phyloP scores from a whole-genome alignment of 768 basidiomycete species.

The Mycena belliarum region DNA sequence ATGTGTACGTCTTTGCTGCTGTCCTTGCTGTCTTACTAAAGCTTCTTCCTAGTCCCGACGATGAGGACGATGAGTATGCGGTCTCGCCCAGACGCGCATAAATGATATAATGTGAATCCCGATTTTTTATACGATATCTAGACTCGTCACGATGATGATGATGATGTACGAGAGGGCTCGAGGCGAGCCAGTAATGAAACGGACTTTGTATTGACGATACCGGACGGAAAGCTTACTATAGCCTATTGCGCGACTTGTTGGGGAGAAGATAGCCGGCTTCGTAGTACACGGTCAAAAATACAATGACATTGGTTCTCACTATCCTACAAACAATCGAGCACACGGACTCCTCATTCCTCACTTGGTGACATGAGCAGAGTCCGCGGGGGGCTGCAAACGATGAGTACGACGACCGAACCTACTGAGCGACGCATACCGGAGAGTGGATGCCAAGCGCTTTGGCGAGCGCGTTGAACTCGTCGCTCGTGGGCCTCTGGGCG shows the following conservation, averaged over 20 bases:
- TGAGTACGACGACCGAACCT: neutral
- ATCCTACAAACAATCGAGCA: constrained; percentile 1
- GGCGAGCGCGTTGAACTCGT: constrained; percentile 54
- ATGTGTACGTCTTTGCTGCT: constrained; percentile 57
- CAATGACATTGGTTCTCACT: constrained; percentile 2
- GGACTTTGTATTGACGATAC: no score
- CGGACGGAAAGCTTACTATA: no score
- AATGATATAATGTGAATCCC: neutral
- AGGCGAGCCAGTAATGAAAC: no score
- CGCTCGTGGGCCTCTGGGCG: constrained; percentile 37
- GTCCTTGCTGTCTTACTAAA: no score
- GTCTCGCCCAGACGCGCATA: constrained; percentile 31
- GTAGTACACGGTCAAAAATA: neutral
- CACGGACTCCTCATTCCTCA: no score
- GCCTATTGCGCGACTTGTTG: no score
- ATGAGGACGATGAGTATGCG: constrained; percentile 67
- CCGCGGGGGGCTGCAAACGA: neutral
- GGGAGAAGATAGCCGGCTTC: no score
- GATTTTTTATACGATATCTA: neutral
- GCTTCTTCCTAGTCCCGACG: constrained; percentile 66
- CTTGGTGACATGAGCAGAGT: constrained; percentile 13
- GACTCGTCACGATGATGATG: neutral
- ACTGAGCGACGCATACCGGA: constrained; percentile 29
- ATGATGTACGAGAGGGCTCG: neutral
- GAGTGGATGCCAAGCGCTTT: constrained; percentile 39